Evolutionary conservation across 768 basidiomycete genomes (phyloP).

Genomic region (Suillus variegatus): DNA sequence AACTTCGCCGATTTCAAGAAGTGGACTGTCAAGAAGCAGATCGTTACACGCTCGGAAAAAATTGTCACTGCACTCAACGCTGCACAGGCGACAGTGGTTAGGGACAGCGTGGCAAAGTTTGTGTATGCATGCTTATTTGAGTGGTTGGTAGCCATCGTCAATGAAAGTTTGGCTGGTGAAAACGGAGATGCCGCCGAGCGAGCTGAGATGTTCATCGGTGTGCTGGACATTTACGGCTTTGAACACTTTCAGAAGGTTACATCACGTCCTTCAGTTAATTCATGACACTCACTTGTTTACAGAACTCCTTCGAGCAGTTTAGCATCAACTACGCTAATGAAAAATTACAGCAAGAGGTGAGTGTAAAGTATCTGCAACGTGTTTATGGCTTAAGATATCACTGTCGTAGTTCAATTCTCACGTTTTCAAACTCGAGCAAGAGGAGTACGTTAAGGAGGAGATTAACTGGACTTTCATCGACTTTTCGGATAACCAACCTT

Average conservation of each 20-base stretch:
- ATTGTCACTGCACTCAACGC: conserved; percentile 86
- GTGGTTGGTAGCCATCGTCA: conserved; percentile 96
- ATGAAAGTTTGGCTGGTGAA: conserved; percentile 96
- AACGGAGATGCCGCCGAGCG: conserved; percentile 85
- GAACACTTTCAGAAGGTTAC: conserved; percentile 93
- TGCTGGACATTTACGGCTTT: conserved; percentile 96
- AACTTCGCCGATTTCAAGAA: conserved; percentile 93
- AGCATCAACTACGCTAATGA: conserved; percentile 99
- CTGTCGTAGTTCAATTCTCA: conserved; percentile 89
- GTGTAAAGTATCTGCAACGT: conserved; percentile 14
- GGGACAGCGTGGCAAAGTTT: conserved; percentile 97
- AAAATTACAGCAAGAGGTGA: conserved; percentile 94
- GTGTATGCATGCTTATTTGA: conserved; percentile 99
- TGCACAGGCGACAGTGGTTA: conserved; percentile 88
- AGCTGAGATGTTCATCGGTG: conserved; percentile 99
- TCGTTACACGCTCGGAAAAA: conserved; percentile 92
- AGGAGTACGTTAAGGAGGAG: conserved; percentile 97
- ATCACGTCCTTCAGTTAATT: conserved; percentile 5
- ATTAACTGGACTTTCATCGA: conserved; percentile 99
- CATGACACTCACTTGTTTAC: conserved; percentile 8
- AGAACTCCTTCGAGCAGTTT: conserved; percentile 97
- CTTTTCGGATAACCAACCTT: conserved; percentile 98
- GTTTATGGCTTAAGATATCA: conserved; percentile 19
- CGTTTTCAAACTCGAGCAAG: conserved; percentile 98
- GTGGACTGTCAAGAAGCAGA: conserved; percentile 98